Evolutionary conservation across 768 basidiomycete genomes (phyloP).

Genomic region (Naganishia vishniacii): DNA sequence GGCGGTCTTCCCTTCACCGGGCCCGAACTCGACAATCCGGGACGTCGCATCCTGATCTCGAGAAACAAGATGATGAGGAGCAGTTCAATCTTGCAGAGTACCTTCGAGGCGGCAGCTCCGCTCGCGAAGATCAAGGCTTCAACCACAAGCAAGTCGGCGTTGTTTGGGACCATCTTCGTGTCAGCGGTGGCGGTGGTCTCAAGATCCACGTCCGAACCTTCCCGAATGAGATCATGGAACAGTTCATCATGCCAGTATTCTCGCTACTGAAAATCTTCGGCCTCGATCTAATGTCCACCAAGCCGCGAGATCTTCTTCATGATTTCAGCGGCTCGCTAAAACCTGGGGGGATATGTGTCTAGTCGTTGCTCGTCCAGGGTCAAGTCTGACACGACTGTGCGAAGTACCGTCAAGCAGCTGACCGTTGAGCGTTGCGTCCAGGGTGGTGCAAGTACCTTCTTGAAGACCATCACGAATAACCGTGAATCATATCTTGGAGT

Average conservation of each 20-base stretch:
- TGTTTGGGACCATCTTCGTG: slow-evolving; percentile 39
- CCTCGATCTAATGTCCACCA: slow-evolving; percentile 55
- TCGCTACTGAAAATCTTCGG: slow-evolving; percentile 54
- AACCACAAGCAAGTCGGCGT: slow-evolving; percentile 49
- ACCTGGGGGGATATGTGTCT: slow-evolving; percentile 65
- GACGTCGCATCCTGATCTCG: slow-evolving; percentile 11
- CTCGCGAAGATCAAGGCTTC: slow-evolving; percentile 47
- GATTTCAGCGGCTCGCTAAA: slow-evolving; percentile 58
- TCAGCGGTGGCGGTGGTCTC: slow-evolving; percentile 51
- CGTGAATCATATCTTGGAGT: slow-evolving; percentile 63
- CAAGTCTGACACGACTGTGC: slow-evolving; percentile 31
- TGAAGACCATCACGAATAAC: slow-evolving; percentile 74
- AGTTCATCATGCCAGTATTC: slow-evolving; percentile 59
- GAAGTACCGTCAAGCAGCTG: neutral
- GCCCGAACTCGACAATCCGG: slow-evolving; percentile 21
- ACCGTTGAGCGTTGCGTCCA: neutral
- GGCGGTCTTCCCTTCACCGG: slow-evolving; percentile 24
- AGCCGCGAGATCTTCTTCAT: slow-evolving; percentile 56
- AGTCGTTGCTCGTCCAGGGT: slow-evolving; percentile 76
- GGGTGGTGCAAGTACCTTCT: slow-evolving; percentile 54
- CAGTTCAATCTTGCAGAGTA: slow-evolving; percentile 38
- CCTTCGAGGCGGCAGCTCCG: slow-evolving; percentile 32
- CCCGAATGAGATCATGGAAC: slow-evolving; percentile 50
- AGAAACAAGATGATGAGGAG: slow-evolving; percentile 21
- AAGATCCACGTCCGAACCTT: slow-evolving; percentile 51